Percentiles rank a stretch among this genome's conserved stretches.
phyloP scores from a whole-genome alignment of 345 rosid genomes.

The Eucalyptus viminalis region DNA sequence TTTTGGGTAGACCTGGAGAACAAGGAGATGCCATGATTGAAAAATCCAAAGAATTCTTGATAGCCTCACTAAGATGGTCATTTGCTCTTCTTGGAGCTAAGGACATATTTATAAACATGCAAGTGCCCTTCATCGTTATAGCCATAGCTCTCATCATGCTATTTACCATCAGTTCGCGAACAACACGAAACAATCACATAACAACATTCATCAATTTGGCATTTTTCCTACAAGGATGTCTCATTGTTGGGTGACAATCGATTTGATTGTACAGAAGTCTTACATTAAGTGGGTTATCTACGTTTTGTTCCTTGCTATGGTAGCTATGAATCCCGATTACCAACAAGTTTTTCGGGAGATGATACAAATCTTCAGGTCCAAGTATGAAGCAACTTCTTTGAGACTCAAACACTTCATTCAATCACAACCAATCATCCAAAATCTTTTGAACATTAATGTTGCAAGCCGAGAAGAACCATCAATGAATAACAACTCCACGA shows the following conservation, averaged over 20 bases:
- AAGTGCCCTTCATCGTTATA: neutral
- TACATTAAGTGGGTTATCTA: neutral
- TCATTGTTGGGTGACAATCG: rapidly evolving
- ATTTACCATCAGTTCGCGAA: neutral
- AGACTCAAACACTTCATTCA: neutral
- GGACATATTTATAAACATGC: neutral
- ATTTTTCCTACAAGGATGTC: neutral
- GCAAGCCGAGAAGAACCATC: neutral
- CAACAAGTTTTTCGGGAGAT: neutral
- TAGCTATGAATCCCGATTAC: neutral
- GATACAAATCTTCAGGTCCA: neutral
- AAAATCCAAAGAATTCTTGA: neutral
- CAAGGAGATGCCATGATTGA: neutral
- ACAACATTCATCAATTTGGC: neutral
- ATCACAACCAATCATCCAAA: too few species aligned
- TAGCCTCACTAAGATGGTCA: neutral
- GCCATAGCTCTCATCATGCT: neutral
- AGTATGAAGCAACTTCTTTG: rapidly evolving
- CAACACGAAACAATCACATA: neutral
- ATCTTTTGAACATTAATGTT: neutral
- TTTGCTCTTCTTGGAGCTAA: neutral
- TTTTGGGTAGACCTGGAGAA: neutral
- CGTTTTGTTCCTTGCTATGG: neutral
- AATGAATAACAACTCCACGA: neutral
- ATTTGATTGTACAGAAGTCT: rapidly evolving